These are phyloP conservation scores for Daldinia caldariorum DNA, from an alignment of 495 filamentous ascomycete species.

Conservation along the genomic window DNA sequence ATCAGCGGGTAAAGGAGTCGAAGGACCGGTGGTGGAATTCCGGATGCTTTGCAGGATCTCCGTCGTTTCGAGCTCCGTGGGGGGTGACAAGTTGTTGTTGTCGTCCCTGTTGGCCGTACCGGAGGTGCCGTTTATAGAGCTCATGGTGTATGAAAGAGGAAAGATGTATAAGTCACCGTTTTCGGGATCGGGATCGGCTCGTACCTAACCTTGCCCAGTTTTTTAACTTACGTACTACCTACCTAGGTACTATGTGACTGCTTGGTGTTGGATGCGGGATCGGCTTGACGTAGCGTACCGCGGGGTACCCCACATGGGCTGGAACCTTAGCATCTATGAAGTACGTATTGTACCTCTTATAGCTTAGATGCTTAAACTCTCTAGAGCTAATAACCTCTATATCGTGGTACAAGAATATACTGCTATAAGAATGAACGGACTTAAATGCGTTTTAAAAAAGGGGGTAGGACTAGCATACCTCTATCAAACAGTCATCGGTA, in stretches of 20 bases:
- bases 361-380: not conserved
- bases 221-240: conserved; percentile 17
- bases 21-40: conserved; percentile 27
- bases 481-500: too few species aligned
- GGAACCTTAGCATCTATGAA: not conserved
- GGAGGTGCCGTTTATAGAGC: conserved; percentile 26
- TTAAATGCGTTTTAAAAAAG: not conserved
- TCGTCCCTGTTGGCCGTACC: conserved; percentile 27
- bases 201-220: not conserved
- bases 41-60: conserved; percentile 42
- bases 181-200: conserved; percentile 8
- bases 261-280: conserved; percentile 16
- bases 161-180: conserved; percentile 32
- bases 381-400: not conserved
- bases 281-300: conserved; percentile 30
- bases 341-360: not conserved
- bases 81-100: conserved; percentile 37
- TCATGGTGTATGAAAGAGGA: conserved; percentile 25
- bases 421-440: not conserved
- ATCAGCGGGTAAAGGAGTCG: conserved; percentile 39
- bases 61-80: conserved; percentile 42
- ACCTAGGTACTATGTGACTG: too few species aligned
- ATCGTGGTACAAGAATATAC: not conserved
- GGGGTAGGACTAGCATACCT: too few species aligned
- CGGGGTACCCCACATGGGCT: conserved; percentile 26